A percentile compares a stretch with the other conserved stretches of the same genome.
Conservation (phyloP, 169 alveolate genomes). For the Plasmodium billcollinsi region DNA sequence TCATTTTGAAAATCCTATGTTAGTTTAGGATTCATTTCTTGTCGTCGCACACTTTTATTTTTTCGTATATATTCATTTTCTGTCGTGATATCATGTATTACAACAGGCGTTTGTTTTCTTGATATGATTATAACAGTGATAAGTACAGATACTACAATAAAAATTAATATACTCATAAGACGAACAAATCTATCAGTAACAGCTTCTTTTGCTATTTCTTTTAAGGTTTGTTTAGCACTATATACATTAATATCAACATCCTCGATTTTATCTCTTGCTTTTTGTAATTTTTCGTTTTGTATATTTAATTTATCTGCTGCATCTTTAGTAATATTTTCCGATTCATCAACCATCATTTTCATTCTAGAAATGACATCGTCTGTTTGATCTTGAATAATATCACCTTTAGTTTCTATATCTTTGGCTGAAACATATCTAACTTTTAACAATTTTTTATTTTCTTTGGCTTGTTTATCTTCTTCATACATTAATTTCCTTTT, state of each 20-base stretch:
- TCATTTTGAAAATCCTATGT: no score
- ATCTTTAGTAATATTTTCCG: constrained; percentile 63
- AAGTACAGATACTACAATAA: constrained; percentile 43
- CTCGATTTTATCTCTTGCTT: constrained; percentile 63
- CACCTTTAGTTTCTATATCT: constrained; percentile 51
- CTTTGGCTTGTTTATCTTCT: constrained; percentile 20
- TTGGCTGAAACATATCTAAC: constrained; percentile 39
- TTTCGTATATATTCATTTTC: no score
- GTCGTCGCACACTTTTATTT: no score
- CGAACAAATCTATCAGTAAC: constrained; percentile 67
- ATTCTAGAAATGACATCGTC: constrained; percentile 48
- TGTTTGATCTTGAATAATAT: constrained; percentile 66
- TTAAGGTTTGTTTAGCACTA: constrained; percentile 56
- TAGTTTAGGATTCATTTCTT: no score
- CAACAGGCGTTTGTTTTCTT: constrained; percentile 1
- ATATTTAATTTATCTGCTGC: constrained; percentile 47
- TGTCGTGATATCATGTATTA: not conserved
- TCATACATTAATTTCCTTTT: constrained; percentile 60
- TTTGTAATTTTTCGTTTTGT: constrained; percentile 51
- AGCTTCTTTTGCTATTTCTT: constrained; percentile 70
- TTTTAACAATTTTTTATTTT: constrained; percentile 3
- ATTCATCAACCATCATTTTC: constrained; percentile 70
- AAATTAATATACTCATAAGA: constrained; percentile 24
- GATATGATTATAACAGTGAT: constrained; percentile 40
- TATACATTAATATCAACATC: constrained; percentile 66